Evolutionary conservation across 148 eudicot genomes (phyloP).

Genomic region (Dianthus caryophyllus): DNA sequence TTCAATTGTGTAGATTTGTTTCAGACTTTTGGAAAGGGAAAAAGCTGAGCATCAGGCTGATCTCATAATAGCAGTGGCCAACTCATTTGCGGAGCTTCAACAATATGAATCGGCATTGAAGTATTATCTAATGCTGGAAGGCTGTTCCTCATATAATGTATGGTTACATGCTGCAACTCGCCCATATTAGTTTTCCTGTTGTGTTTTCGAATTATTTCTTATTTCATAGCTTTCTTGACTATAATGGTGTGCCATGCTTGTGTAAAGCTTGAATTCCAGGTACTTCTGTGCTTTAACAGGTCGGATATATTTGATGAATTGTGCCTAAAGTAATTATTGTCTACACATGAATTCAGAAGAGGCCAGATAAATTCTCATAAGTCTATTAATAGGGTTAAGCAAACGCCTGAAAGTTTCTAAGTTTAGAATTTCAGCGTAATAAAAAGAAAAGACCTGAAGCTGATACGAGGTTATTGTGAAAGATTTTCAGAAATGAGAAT

Average conservation of each 20-base stretch:
- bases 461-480: too few species aligned
- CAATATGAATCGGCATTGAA: constrained; percentile 65
- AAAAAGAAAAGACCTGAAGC: too few species aligned
- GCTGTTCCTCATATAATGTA: constrained; percentile 42
- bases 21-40: constrained; percentile 42
- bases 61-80: constrained; percentile 56
- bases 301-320: background rate
- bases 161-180: constrained; percentile 13
- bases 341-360: background rate
- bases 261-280: background rate
- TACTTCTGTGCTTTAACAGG: background rate
- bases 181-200: background rate
- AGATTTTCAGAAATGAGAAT: background rate
- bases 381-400: background rate
- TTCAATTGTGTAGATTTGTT: constrained; percentile 48
- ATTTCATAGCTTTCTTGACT: background rate
- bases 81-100: constrained; percentile 44
- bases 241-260: background rate
- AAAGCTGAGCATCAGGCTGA: constrained; percentile 37
- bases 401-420: background rate
- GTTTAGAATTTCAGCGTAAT: too few species aligned
- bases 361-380: background rate
- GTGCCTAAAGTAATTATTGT: background rate
- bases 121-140: constrained; percentile 64
- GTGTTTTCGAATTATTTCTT: background rate